Conservation (phyloP, 768 basidiomycete species). For the Ramaria sp. region DNA sequence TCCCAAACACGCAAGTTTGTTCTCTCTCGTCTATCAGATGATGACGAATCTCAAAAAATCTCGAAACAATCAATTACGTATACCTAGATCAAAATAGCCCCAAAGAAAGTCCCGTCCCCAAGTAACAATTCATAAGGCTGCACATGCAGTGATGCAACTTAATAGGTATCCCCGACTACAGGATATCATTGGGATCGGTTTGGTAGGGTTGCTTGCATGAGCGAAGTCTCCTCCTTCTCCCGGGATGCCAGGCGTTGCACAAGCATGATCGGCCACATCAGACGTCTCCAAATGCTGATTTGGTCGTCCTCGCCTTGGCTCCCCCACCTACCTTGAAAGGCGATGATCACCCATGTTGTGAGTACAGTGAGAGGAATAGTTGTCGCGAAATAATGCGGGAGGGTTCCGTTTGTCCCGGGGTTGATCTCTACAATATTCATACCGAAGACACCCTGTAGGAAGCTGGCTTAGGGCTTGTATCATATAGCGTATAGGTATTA, state of each 20-base stretch:
- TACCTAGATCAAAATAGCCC: too few relatives aligned
- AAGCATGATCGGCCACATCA: not conserved
- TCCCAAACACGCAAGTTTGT: too few relatives aligned
- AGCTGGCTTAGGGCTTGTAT: too few relatives aligned
- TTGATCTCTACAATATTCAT: conserved; percentile 6
- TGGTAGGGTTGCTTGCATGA: not conserved
- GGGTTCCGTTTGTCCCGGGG: conserved; percentile 1
- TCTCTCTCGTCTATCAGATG: too few relatives aligned
- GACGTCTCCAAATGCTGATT: not conserved
- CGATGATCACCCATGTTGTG: conserved; percentile 8
- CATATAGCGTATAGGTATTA: too few relatives aligned
- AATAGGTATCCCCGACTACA: not conserved
- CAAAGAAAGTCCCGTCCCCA: too few relatives aligned
- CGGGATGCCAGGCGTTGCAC: not conserved
- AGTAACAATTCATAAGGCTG: too few relatives aligned
- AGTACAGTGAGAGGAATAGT: conserved; percentile 5
- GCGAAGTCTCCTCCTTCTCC: not conserved
- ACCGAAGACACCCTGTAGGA: conserved; percentile 5
- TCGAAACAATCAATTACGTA: too few relatives aligned
- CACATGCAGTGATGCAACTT: too few relatives aligned
- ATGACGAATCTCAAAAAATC: too few relatives aligned
- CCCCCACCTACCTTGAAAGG: conserved; percentile 2
- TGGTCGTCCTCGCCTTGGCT: not conserved
- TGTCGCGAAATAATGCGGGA: conserved; percentile 7
- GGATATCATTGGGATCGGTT: not conserved